Evolutionary conservation across 495 filamentous ascomycete species (phyloP), one percentile per base, ranked within the genome.

Genomic region (Darksidea phi): DNA sequence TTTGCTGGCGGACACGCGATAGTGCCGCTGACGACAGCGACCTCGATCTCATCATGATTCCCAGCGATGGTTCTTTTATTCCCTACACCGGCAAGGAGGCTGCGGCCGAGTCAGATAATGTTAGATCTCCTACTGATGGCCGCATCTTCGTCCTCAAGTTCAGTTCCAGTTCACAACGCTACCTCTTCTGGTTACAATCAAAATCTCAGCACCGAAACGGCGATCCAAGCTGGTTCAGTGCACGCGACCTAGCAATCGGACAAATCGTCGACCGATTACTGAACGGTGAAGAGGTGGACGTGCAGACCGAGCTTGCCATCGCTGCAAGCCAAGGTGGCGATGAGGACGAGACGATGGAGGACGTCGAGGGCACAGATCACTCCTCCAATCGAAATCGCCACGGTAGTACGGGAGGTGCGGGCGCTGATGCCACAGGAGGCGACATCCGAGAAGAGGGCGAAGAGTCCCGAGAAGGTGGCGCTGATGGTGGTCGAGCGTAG

Each of bases 401-500:
- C 45, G 84, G 82, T 61, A 82, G 80, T 28, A 67, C 64, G 64
- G 89, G 90, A 36, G 91, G 91, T 51, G 91, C 91, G 60, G 91
- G 90, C 32, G 77, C 88, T 13, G 91, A 82, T 74, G 89, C 91
- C 46, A 94, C 91, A 0, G 93, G 91, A 11, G 91, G 91, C 36
- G 90, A 97, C 74, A 78, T 95, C 54, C 81, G 93, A 70, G 86
- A 94, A 69, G 94, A 97, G 70, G 95, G 95, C 57, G 85, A 89
- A 73, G 85, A 84, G 60, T 83, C 90, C 25, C 79, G 94, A 73
- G 90, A 95, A 69, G 94, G 92, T 53, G 95, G 95, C 70, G 91
- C 89, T 57, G 93, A 97, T 75, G 94, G 95, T 63, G 95, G 89
- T 76, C 83, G 92, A 95, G 92, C 93, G 94, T 98, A 97, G 94